Evolutionary conservation across 805 yeast genomes (phyloP).

Genomic region (Yamadazyma philogaea): DNA sequence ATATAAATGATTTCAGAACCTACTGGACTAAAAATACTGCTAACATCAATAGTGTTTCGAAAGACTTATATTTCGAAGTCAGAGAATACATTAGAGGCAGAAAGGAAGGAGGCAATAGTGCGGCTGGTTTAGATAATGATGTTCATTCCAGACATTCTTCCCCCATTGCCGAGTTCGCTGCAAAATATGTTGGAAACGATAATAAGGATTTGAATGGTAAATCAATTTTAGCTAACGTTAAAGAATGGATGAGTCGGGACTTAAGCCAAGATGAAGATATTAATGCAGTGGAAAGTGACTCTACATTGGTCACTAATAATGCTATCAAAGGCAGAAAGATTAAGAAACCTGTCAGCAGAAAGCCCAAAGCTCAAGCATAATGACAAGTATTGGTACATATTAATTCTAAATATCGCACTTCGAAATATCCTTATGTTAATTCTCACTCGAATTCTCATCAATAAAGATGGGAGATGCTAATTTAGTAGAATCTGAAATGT

Average conservation of each 20-base stretch:
- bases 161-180: constrained; percentile 68
- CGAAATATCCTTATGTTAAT: too few relatives aligned
- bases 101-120: constrained; percentile 24
- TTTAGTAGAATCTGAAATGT: constrained; percentile 3
- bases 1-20: constrained; percentile 80
- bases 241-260: constrained; percentile 40
- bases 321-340: too few relatives aligned
- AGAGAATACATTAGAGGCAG: constrained; percentile 64
- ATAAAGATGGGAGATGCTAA: constrained; percentile 1
- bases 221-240: constrained; percentile 38
- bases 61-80: constrained; percentile 81
- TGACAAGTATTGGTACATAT: too few relatives aligned
- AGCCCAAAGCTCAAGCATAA: constrained; percentile 3
- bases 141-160: constrained; percentile 29
- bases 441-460: not conserved
- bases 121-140: constrained; percentile 33
- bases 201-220: constrained; percentile 35
- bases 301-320: constrained; percentile 8
- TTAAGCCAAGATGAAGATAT: constrained; percentile 28
- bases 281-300: constrained; percentile 20
- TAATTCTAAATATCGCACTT: not conserved
- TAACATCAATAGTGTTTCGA: constrained; percentile 66
- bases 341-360: constrained; percentile 11
- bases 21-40: constrained; percentile 77
- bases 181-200: constrained; percentile 58